Conservation (phyloP, 345 rosid species). For the Corchorus olitorius region DNA sequence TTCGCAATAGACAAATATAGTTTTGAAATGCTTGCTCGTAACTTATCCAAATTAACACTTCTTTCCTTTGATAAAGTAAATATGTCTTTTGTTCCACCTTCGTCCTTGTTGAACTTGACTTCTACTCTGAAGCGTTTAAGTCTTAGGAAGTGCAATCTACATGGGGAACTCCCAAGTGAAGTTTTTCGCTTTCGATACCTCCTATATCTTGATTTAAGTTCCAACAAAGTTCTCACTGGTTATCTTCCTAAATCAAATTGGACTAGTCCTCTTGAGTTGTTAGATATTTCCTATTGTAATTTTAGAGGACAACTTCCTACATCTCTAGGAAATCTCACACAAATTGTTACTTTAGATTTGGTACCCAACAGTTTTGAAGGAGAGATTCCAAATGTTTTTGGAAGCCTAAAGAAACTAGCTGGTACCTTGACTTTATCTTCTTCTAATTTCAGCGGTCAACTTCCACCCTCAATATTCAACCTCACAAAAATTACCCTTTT, state of each 20-base stretch:
- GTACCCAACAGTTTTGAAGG: background rate
- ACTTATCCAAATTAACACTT: constrained; percentile 6
- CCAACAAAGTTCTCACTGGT: background rate
- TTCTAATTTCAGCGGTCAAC: constrained; percentile 24
- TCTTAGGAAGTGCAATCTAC: accelerated
- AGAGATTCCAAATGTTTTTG: background rate
- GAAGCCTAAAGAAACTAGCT: background rate
- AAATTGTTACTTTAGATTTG: background rate
- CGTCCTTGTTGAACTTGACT: constrained; percentile 10
- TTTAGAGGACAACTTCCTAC: too few species aligned
- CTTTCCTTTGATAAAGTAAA: background rate
- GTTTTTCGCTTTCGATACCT: constrained; percentile 8
- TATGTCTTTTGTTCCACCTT: background rate
- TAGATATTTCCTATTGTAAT: too few species aligned
- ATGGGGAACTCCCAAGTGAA: constrained; percentile 18
- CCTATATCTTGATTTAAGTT: background rate
- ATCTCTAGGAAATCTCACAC: too few species aligned
- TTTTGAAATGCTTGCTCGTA: background rate
- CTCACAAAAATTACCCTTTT: background rate
- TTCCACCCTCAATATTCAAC: constrained; percentile 23
- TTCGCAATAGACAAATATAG: background rate
- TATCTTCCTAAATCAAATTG: background rate
- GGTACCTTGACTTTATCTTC: background rate
- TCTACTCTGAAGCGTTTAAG: constrained; percentile 1
- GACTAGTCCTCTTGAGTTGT: background rate